These are phyloP conservation scores for Ceratobasidium papillatum DNA, from an alignment of 1,284 basidiomycete species.

Conservation along the genomic window DNA sequence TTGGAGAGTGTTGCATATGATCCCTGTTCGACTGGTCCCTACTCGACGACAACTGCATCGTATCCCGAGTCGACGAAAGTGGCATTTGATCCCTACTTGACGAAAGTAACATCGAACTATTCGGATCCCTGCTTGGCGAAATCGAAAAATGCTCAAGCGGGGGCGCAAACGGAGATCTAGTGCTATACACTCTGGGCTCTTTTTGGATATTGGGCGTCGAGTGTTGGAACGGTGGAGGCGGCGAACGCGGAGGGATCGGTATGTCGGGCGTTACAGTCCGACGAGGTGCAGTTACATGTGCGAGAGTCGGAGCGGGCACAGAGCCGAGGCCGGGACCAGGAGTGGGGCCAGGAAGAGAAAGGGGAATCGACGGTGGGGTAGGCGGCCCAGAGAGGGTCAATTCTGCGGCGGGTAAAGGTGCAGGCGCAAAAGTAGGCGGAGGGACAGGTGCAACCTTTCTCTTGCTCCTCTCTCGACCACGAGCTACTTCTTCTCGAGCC, in stretches of 20 bases:
- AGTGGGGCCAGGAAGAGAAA: not conserved
- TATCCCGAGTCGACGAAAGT: not conserved
- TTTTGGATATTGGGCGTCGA: constrained; percentile 6
- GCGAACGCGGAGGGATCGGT: not conserved
- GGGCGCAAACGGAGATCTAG: constrained; percentile 1
- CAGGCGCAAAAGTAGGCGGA: not conserved
- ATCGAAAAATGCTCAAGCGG: not conserved
- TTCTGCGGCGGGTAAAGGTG: not conserved
- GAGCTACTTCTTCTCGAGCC: not conserved
- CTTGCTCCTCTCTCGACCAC: not conserved
- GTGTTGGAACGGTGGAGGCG: constrained; percentile 7
- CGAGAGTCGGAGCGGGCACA: not conserved
- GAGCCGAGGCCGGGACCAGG: not conserved
- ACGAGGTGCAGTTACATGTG: not conserved
- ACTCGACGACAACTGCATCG: not conserved
- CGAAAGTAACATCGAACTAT: not conserved
- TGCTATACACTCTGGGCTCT: not conserved
- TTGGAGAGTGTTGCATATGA: not conserved
- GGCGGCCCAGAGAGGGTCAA: not conserved
- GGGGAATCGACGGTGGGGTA: not conserved
- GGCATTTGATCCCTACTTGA: not conserved
- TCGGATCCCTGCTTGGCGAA: not conserved
- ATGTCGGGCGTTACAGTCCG: not conserved
- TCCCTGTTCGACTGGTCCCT: not conserved
- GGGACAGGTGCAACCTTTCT: not conserved